A percentile compares a stretch with the other conserved stretches of the same genome.
These are phyloP conservation scores for Pezicula carpinea DNA, from an alignment of 2,329 filamentous ascomycete species.

Conservation along the genomic window DNA sequence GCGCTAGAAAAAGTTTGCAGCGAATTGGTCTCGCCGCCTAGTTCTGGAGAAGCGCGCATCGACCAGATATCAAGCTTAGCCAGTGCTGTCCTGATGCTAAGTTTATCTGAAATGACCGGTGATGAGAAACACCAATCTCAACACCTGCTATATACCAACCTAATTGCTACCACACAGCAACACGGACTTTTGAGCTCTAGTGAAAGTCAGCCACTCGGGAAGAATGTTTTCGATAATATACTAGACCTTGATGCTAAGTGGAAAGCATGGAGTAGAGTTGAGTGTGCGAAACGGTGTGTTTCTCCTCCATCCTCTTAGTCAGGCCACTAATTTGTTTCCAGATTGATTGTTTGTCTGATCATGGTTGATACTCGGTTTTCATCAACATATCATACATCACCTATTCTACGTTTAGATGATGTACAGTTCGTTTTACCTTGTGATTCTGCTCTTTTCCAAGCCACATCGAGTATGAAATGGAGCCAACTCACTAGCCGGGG, in stretches of 20 bases:
- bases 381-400: conserved; percentile 14
- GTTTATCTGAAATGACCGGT: conserved; percentile 10
- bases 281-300: conserved; percentile 42
- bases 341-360: conserved; percentile 16
- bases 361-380: conserved; percentile 23
- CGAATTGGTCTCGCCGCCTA: conserved; percentile 13
- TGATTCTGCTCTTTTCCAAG: conserved; percentile 15
- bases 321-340: conserved; percentile 3
- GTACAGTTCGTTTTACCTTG: conserved; percentile 17
- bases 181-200: conserved; percentile 45
- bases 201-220: conserved; percentile 37
- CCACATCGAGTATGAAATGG: conserved; percentile 15
- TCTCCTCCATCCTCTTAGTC: not conserved
- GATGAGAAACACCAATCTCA: conserved; percentile 35
- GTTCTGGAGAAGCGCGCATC: conserved; percentile 12
- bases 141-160: conserved; percentile 43
- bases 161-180: conserved; percentile 36
- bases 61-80: conserved; percentile 17
- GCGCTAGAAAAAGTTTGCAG: conserved; percentile 18
- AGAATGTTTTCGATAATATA: conserved; percentile 37
- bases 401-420: conserved; percentile 14
- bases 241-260: conserved; percentile 41
- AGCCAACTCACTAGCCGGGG: conserved; percentile 10
- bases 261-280: conserved; percentile 48
- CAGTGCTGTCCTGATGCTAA: conserved; percentile 17